Percentiles rank a stretch among this genome's conserved stretches.
These are phyloP conservation scores for Nicotiana knightiana DNA, from an alignment of 257 asterid genomes.

Conservation along the genomic window DNA sequence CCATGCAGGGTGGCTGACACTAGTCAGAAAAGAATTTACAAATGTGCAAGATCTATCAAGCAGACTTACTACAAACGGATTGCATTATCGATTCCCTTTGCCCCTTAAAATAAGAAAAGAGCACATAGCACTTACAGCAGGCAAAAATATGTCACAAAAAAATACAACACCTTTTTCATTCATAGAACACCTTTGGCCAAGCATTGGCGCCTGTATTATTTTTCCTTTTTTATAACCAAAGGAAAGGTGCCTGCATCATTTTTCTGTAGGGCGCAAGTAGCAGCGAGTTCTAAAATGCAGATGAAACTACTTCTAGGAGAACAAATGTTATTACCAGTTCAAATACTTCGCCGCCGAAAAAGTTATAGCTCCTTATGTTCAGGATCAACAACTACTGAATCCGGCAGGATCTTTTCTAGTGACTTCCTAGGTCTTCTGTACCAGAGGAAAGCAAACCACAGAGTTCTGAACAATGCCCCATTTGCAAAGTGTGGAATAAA, in stretches of 20 bases:
- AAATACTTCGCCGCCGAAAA: not conserved
- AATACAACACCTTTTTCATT: not conserved
- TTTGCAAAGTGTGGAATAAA: slow-evolving; percentile 84
- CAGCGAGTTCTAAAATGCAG: not conserved
- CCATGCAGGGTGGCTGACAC: not conserved
- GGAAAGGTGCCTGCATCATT: not conserved
- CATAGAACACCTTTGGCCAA: not conserved
- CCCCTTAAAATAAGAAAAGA: not conserved
- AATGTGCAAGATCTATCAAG: not conserved
- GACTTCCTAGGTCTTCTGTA: slow-evolving; percentile 41
- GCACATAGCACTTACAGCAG: not conserved
- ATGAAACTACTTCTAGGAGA: not conserved
- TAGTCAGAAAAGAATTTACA: not conserved
- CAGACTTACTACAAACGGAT: not conserved
- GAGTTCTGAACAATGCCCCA: slow-evolving; percentile 68
- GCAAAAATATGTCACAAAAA: not conserved
- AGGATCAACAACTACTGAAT: slow-evolving; percentile 19
- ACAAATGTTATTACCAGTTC: slow-evolving; percentile 3
- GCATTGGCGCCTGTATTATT: not conserved
- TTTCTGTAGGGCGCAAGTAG: not conserved
- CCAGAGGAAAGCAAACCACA: slow-evolving; percentile 76
- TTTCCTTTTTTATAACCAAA: not conserved
- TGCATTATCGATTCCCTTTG: not conserved
- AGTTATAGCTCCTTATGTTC: slow-evolving; percentile 20
- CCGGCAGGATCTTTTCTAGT: slow-evolving; percentile 20